Evolutionary conservation across 2,329 filamentous ascomycete species (phyloP), one percentile per base, ranked within the genome.

Genomic region (Ceratocystiopsis sp.): DNA sequence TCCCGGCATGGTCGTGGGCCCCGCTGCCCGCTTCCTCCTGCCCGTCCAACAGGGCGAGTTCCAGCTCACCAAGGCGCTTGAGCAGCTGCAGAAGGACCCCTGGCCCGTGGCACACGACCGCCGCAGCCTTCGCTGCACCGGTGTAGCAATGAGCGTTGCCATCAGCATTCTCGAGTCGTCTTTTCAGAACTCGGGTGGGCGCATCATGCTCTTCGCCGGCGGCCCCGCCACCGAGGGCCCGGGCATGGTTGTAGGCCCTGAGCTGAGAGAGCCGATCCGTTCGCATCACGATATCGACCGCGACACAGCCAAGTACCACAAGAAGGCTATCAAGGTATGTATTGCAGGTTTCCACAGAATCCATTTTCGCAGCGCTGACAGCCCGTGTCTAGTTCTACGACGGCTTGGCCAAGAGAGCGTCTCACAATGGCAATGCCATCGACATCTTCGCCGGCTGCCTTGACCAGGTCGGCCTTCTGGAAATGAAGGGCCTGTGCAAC

Each of bases 291-390:
- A 98, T 56, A 98, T 98, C 61, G 91, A 98, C 59, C 78, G 87
- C 45, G 91, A 98, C 62, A 95, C 95, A 59, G 93, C 94, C 66
- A 98, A 98, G 63, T 95, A 96, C 65, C 96, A 93, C 67, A 98
- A 98, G 71, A 98, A 98, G 66, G 91, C 91, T 18, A 64, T 95
- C 41, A 98, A 96, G 76, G 82, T 85, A 18, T 1, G 61, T 29
- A 29, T 13, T 18, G 15, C 33, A n/a, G 42, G 29, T 9, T 13
- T 18, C 14, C 17, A 38, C 37, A 9, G 11, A 2, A 1, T 21
- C 6, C 13, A 14, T 35, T 2, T 15, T 7, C 34, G 14, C n/a
- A 6, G 34, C 12, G 29, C 43, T 45, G 34, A 42, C 44, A n/a
- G 18, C 11, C 9, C 14, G 4, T 15, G 5, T 32, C 10, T 57